These are phyloP conservation scores for Stellera chamaejasme DNA, from an alignment of 345 rosid genomes.

Conservation along the genomic window DNA sequence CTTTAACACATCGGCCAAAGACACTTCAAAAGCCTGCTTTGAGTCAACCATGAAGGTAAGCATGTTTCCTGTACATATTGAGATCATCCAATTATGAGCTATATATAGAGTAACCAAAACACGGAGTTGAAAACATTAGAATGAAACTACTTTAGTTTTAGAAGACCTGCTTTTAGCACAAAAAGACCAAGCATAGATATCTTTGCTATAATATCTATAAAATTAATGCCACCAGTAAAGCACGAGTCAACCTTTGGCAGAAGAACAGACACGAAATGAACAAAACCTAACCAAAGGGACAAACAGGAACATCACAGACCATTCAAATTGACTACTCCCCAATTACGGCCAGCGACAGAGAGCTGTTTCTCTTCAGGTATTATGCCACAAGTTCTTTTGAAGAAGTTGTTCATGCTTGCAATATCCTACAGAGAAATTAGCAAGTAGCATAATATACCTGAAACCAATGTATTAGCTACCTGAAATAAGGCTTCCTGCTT, in stretches of 20 bases:
- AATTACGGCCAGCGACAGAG: constrained; percentile 80
- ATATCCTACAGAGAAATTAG: constrained; percentile 44
- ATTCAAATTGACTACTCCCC: constrained; percentile 85
- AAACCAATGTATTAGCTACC: too few relatives aligned
- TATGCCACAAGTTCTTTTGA: constrained; percentile 58
- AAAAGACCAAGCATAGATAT: background rate
- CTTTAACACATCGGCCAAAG: constrained; percentile 76
- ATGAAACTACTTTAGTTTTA: background rate
- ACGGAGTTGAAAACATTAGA: background rate
- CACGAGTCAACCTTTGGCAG: background rate
- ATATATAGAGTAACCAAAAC: background rate
- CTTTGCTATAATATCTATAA: background rate
- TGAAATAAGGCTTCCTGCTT: too few relatives aligned
- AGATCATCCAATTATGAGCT: background rate
- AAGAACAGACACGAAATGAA: background rate
- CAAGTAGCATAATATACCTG: too few relatives aligned
- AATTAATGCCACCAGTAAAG: background rate
- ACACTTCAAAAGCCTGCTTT: constrained; percentile 86
- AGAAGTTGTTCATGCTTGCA: constrained; percentile 48
- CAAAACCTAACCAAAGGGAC: background rate
- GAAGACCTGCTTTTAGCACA: background rate
- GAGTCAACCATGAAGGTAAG: constrained; percentile 60
- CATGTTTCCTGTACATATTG: constrained; percentile 48
- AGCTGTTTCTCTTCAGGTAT: constrained; percentile 71
- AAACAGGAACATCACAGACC: constrained; percentile 28